These are phyloP conservation scores for Anacardium occidentale DNA, from an alignment of 345 rosid genomes.

Conservation along the genomic window DNA sequence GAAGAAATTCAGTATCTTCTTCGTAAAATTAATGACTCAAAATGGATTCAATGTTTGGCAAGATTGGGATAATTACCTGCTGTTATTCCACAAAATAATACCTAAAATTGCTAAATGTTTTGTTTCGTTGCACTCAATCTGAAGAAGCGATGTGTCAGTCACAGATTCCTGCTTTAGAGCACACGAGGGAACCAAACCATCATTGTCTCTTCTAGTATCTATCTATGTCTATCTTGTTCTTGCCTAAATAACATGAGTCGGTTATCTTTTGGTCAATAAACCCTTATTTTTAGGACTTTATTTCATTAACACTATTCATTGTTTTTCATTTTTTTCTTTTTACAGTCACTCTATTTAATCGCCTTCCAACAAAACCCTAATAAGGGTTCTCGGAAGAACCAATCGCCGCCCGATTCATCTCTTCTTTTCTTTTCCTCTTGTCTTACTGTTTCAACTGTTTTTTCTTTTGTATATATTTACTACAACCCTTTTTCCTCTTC, in stretches of 20 bases:
- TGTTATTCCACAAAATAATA: neutral
- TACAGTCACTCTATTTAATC: slow-evolving; percentile 30
- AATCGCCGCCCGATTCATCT: slow-evolving; percentile 80
- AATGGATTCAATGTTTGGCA: too few relatives aligned
- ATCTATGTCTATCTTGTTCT: too few relatives aligned
- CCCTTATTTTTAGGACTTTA: slow-evolving; percentile 24
- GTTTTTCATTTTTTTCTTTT: neutral
- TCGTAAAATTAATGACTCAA: too few relatives aligned
- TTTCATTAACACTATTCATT: neutral
- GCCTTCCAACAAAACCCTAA: slow-evolving; percentile 69
- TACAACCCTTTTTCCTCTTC: neutral
- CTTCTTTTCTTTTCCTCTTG: slow-evolving; percentile 15
- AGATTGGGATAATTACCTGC: too few relatives aligned
- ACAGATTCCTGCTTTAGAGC: slow-evolving; percentile 33
- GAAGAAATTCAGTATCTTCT: too few relatives aligned
- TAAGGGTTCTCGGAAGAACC: slow-evolving; percentile 80
- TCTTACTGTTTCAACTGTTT: slow-evolving; percentile 13
- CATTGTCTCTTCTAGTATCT: slow-evolving; percentile 17
- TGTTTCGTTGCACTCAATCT: slow-evolving; percentile 20
- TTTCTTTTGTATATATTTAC: neutral
- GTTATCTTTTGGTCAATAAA: slow-evolving; percentile 16
- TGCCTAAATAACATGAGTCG: slow-evolving; percentile 26
- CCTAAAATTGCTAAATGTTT: too few relatives aligned
- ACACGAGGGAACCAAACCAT: slow-evolving; percentile 35
- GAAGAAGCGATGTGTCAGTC: slow-evolving; percentile 34